A percentile compares a stretch with the other conserved stretches of the same genome.
Conservation (phyloP, 495 filamentous ascomycete species). For the Darksidea phi region DNA sequence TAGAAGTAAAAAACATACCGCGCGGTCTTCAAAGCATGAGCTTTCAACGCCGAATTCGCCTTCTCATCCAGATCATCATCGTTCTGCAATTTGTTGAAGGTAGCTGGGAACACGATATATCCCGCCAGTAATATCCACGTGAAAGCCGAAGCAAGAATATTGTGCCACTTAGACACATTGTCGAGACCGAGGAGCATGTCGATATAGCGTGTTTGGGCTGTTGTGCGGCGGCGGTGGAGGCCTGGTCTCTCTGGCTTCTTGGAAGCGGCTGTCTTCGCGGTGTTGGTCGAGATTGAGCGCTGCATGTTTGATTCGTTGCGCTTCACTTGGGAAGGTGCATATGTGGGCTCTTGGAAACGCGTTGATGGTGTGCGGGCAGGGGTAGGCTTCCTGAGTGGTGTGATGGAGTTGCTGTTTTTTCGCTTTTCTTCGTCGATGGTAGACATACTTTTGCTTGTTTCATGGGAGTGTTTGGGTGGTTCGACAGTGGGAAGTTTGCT, state of each 20-base stretch:
- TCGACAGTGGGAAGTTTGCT: not conserved
- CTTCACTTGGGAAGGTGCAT: not conserved
- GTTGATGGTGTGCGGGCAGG: constrained; percentile 16
- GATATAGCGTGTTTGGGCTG: constrained; percentile 36
- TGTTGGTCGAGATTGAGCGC: not conserved
- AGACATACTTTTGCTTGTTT: not conserved
- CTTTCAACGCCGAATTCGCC: constrained; percentile 40
- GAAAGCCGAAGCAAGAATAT: constrained; percentile 39
- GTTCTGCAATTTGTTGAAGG: constrained; percentile 42
- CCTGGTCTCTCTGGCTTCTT: constrained; percentile 1
- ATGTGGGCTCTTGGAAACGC: constrained; percentile 6
- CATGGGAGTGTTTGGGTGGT: too few species aligned
- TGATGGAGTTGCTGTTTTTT: not conserved
- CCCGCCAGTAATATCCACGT: constrained; percentile 45
- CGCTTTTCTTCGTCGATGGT: not conserved
- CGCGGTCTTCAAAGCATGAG: constrained; percentile 8
- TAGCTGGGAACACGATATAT: constrained; percentile 45
- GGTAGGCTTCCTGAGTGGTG: not conserved
- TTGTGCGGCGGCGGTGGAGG: constrained; percentile 12
- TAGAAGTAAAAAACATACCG: constrained; percentile 7
- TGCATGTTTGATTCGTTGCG: not conserved
- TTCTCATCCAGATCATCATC: constrained; percentile 47
- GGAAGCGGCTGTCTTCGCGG: not conserved
- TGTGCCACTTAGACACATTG: constrained; percentile 37
- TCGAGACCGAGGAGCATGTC: constrained; percentile 41